Evolutionary conservation across 1,139 yeast species (phyloP).

Genomic region (Candida sojae): DNA sequence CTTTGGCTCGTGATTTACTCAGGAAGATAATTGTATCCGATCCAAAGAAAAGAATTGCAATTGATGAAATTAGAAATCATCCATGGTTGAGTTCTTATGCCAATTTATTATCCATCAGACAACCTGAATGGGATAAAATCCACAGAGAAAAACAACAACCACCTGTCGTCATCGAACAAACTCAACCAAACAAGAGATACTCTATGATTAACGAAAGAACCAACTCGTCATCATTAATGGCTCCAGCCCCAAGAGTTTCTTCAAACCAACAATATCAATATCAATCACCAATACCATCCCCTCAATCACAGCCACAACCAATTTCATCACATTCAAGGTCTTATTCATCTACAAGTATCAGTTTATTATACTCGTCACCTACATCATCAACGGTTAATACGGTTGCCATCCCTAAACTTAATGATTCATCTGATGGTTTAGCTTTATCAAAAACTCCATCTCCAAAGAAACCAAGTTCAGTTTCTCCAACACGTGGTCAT

Average conservation of each 20-base stretch:
- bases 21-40: constrained; percentile 83
- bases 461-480: constrained; percentile 16
- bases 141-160: constrained; percentile 34
- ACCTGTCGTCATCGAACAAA: constrained; percentile 13
- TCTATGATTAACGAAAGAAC: constrained; percentile 50
- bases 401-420: constrained; percentile 23
- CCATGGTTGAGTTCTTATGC: constrained; percentile 86
- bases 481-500: constrained; percentile 29
- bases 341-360: constrained; percentile 44
- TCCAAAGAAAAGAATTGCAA: constrained; percentile 74
- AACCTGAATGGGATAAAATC: constrained; percentile 84
- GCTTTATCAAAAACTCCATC: constrained; percentile 15
- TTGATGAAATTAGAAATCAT: constrained; percentile 74
- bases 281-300: constrained; percentile 36
- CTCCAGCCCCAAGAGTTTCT: constrained; percentile 17
- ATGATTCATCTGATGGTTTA: constrained; percentile 13
- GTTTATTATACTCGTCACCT: constrained; percentile 48
- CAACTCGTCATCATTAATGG: constrained; percentile 36
- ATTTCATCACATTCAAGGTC: constrained; percentile 36
- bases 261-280: constrained; percentile 9
- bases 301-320: constrained; percentile 10
- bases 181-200: constrained; percentile 34
- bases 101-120: constrained; percentile 78
- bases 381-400: constrained; percentile 55
- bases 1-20: constrained; percentile 87